Conservation (phyloP, 192 early-diverging fungal genomes). For the Coemansia erecta region DNA sequence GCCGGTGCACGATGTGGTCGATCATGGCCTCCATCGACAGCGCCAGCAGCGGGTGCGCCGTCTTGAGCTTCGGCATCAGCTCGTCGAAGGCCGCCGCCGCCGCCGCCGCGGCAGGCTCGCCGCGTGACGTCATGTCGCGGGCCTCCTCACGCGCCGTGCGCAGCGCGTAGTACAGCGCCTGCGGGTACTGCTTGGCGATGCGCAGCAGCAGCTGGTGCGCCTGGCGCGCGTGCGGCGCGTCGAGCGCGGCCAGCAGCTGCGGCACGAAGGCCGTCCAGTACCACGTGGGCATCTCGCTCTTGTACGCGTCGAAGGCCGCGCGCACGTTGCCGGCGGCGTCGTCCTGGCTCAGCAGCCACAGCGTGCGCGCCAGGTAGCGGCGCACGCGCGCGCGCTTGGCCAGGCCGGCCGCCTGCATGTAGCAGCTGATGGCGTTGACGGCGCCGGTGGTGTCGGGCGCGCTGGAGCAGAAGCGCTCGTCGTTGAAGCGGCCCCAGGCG, state of each 20-base stretch:
- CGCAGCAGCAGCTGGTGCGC: conserved; percentile 81
- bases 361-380: conserved; percentile 86
- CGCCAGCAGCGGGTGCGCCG: conserved; percentile 88
- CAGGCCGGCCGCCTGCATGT: conserved; percentile 89
- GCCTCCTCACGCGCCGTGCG: conserved; percentile 91
- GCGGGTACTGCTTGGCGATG: conserved; percentile 84
- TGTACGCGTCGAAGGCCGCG: conserved; percentile 83
- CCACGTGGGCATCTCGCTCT: conserved; percentile 89
- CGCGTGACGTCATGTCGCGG: conserved; percentile 22
- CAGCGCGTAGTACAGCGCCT: conserved; percentile 94
- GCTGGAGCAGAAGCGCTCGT: conserved; percentile 81
- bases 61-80: conserved; percentile 92
- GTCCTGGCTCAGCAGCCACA: conserved; percentile 92
- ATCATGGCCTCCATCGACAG: conserved; percentile 98
- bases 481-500: conserved; percentile 93
- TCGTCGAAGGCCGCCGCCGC: conserved; percentile 62
- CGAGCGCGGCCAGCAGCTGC: conserved; percentile 83
- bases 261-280: conserved; percentile 99
- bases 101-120: conserved; percentile 16
- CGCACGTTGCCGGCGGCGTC: conserved; percentile 73
- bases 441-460: conserved; percentile 80
- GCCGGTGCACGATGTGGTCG: conserved; percentile 90
- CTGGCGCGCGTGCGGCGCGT: conserved; percentile 65
- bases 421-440: conserved; percentile 89
- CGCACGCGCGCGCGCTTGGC: conserved; percentile 83